A percentile compares a stretch with the other conserved stretches of the same genome.
Conservation (phyloP, 108 stramenopile species). For the Nitzschia putrida region DNA sequence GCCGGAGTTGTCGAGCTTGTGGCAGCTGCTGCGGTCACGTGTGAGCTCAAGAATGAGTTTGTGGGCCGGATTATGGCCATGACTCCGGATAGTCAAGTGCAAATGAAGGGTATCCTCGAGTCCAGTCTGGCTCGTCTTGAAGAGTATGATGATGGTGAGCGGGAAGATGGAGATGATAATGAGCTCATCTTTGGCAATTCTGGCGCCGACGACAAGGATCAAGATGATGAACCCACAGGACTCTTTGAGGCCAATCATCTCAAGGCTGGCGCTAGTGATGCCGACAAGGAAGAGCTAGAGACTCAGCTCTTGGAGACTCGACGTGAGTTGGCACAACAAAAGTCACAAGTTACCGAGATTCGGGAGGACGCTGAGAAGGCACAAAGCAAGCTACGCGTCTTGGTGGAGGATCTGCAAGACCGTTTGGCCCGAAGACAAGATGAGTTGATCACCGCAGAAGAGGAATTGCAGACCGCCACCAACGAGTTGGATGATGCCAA, state of each 20-base stretch:
- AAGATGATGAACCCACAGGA: slow-evolving; percentile 13
- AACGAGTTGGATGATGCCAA: slow-evolving; percentile 65
- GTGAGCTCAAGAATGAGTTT: slow-evolving; percentile 67
- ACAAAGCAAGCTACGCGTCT: slow-evolving; percentile 68
- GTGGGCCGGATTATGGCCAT: slow-evolving; percentile 76
- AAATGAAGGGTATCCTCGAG: slow-evolving; percentile 82
- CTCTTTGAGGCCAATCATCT: slow-evolving; percentile 42
- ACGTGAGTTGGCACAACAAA: slow-evolving; percentile 64
- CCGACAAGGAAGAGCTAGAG: slow-evolving; percentile 52
- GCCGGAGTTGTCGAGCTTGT: slow-evolving; percentile 72
- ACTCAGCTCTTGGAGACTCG: slow-evolving; percentile 60
- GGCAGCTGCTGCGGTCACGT: slow-evolving; percentile 83
- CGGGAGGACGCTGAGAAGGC: slow-evolving; percentile 71
- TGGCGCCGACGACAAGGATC: slow-evolving; percentile 45
- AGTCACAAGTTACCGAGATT: slow-evolving; percentile 52
- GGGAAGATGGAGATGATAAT: slow-evolving; percentile 31
- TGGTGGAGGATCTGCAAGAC: slow-evolving; percentile 81
- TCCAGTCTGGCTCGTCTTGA: slow-evolving; percentile 49
- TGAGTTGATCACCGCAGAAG: slow-evolving; percentile 63
- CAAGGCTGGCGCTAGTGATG: slow-evolving; percentile 37
- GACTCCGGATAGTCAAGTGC: slow-evolving; percentile 56
- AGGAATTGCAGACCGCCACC: slow-evolving; percentile 58
- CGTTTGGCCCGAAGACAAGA: slow-evolving; percentile 73
- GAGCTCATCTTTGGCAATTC: slow-evolving; percentile 54
- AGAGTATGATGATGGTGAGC: slow-evolving; percentile 50